A percentile compares a stretch with the other conserved stretches of the same genome.
Conservation (phyloP, 2,329 filamentous ascomycete genomes). For the Colletotrichum sp. region DNA sequence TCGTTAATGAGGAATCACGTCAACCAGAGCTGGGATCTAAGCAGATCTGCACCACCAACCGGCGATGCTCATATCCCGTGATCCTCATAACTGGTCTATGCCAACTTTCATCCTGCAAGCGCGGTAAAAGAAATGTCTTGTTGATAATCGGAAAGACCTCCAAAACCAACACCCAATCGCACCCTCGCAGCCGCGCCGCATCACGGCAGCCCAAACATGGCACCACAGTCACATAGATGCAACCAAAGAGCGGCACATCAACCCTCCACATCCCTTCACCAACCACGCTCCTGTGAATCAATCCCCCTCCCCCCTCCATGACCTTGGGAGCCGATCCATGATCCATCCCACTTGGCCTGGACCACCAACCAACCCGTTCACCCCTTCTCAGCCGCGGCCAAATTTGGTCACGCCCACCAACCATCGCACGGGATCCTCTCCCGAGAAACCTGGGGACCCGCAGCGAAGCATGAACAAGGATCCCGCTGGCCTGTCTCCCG, state of each 20-base stretch:
- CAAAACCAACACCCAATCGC: neutral
- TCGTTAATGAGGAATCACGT: neutral
- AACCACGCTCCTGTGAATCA: neutral
- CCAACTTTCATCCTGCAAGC: neutral
- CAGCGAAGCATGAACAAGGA: neutral
- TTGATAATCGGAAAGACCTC: neutral
- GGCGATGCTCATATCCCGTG: neutral
- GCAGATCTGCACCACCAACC: neutral
- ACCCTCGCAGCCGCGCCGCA: neutral
- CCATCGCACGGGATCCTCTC: neutral
- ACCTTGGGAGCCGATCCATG: neutral
- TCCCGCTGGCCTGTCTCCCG: neutral
- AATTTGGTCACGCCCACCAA: neutral
- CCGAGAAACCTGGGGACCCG: conserved; percentile 5
- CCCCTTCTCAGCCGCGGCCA: neutral
- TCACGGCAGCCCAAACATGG: neutral
- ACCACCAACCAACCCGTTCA: neutral
- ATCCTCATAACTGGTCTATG: neutral
- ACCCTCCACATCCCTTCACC: neutral
- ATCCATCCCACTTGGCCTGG: neutral
- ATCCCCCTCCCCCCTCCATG: neutral
- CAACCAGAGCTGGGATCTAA: neutral
- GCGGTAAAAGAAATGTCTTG: neutral
- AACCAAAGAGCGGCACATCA: neutral
- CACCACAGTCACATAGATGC: neutral